A percentile compares a stretch with the other conserved stretches of the same genome.
These are phyloP conservation scores for Moesziomyces sp. DNA, from an alignment of 1,284 basidiomycete species.

Conservation along the genomic window DNA sequence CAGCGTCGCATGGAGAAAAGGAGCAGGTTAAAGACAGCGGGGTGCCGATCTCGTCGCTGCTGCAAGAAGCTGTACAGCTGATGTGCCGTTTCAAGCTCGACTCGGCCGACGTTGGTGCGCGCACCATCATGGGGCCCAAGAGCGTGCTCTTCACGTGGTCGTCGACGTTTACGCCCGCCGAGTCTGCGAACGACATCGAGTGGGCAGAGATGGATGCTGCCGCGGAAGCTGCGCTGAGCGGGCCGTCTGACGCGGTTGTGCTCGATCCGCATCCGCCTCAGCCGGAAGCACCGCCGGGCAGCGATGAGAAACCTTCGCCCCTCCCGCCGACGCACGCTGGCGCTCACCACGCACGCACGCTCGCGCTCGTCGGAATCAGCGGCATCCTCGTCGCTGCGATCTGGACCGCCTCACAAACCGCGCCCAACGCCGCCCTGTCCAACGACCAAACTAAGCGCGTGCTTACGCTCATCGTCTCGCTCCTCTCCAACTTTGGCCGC, in stretches of 20 bases:
- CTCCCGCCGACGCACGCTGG: neutral
- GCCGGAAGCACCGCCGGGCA: neutral
- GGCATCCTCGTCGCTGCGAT: conserved; percentile 41
- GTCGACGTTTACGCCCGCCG: conserved; percentile 2
- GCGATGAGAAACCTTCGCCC: neutral
- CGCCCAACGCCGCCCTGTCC: neutral
- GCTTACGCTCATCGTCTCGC: conserved; percentile 26
- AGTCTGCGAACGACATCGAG: conserved; percentile 3
- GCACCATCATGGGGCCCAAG: conserved; percentile 35
- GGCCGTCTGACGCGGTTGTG: conserved; percentile 27
- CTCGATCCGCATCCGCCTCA: conserved; percentile 26
- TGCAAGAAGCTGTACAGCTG: conserved; percentile 22
- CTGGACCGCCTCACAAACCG: conserved; percentile 13
- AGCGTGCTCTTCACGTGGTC: conserved; percentile 57
- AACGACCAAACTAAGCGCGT: conserved; percentile 24
- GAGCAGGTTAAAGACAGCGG: neutral
- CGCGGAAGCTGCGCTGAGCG: conserved; percentile 13
- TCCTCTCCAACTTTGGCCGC: conserved; percentile 29
- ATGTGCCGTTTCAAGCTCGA: conserved; percentile 16
- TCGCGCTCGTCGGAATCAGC: conserved; percentile 39
- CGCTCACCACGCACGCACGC: conserved; percentile 12
- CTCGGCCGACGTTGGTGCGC: conserved; percentile 16
- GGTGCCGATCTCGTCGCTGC: conserved; percentile 14
- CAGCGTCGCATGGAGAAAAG: neutral
- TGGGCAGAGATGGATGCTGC: neutral